Evolutionary conservation across 1,284 basidiomycete species (phyloP).

Genomic region (Ceratobasidium sp.): DNA sequence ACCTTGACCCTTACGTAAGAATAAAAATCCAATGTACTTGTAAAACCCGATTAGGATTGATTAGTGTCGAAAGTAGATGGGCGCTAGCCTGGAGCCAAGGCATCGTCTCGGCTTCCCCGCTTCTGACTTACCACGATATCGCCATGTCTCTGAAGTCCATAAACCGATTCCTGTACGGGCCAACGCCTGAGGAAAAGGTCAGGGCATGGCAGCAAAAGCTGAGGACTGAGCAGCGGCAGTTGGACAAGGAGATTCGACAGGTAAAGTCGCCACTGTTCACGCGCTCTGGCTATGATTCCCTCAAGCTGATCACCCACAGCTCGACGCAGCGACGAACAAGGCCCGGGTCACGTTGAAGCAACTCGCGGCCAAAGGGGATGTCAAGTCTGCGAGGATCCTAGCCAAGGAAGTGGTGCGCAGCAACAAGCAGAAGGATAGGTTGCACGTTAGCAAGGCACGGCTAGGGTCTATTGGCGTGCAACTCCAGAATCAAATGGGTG

Average conservation of each 20-base stretch:
- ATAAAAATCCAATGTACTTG: constrained; percentile 20
- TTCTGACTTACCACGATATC: constrained; percentile 38
- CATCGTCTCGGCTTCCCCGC: constrained; percentile 4
- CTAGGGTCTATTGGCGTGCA: constrained; percentile 93
- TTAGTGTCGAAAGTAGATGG: background rate
- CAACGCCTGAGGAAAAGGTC: constrained; percentile 91
- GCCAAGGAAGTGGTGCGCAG: constrained; percentile 95
- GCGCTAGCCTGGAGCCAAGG: constrained; percentile 31
- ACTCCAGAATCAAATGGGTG: constrained; percentile 92
- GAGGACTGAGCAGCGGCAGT: constrained; percentile 77
- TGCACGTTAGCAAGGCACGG: constrained; percentile 92
- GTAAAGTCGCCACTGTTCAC: constrained; percentile 59
- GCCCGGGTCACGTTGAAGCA: constrained; percentile 87
- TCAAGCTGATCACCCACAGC: constrained; percentile 58
- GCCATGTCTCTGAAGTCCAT: constrained; percentile 77
- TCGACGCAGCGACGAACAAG: constrained; percentile 85
- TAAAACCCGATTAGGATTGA: constrained; percentile 14
- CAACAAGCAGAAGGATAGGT: constrained; percentile 91
- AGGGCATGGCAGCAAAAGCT: constrained; percentile 88
- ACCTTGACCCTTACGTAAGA: constrained; percentile 17
- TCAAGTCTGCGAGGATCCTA: constrained; percentile 90
- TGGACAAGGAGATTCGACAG: constrained; percentile 94
- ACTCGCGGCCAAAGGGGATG: constrained; percentile 90
- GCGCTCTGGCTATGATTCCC: constrained; percentile 20
- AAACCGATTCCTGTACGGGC: constrained; percentile 92